phyloP scores from a whole-genome alignment of 805 yeast species.

The Candida manassasensis region DNA sequence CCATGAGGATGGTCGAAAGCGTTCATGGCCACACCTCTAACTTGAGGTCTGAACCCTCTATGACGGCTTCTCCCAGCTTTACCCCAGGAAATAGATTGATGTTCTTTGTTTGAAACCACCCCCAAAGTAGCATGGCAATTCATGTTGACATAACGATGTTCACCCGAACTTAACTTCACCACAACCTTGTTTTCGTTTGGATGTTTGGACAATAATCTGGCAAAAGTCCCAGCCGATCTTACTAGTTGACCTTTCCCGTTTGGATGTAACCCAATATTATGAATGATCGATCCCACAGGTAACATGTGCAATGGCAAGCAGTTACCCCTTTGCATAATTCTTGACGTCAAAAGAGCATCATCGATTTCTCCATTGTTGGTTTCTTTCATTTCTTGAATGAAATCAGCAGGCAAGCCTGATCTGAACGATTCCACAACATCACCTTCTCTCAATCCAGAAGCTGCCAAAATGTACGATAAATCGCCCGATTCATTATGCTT shows the following conservation, averaged over 20 bases:
- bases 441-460: constrained; percentile 90
- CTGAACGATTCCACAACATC: constrained; percentile 88
- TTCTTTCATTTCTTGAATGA: constrained; percentile 64
- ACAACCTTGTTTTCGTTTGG: constrained; percentile 69
- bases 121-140: constrained; percentile 94
- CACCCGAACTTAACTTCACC: constrained; percentile 84
- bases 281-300: constrained; percentile 90
- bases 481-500: constrained; percentile 58
- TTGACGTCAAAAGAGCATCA: constrained; percentile 83
- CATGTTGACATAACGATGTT: constrained; percentile 81
- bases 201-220: constrained; percentile 75
- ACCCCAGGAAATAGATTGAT: constrained; percentile 84
- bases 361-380: constrained; percentile 75
- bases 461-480: constrained; percentile 78
- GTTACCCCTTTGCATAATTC: constrained; percentile 89
- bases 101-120: constrained; percentile 86
- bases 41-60: constrained; percentile 90
- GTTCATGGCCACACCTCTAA: constrained; percentile 98
- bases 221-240: constrained; percentile 93
- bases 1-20: constrained; percentile 98
- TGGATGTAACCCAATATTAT: constrained; percentile 72
- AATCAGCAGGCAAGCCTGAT: constrained; percentile 73
- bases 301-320: constrained; percentile 89
- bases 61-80: constrained; percentile 95
- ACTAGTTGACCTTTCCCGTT: constrained; percentile 83